A percentile compares a stretch with the other conserved stretches of the same genome.
Evolutionary conservation across 192 early-diverging fungal species (phyloP).

Genomic region (Geosiphon pyriformis): DNA sequence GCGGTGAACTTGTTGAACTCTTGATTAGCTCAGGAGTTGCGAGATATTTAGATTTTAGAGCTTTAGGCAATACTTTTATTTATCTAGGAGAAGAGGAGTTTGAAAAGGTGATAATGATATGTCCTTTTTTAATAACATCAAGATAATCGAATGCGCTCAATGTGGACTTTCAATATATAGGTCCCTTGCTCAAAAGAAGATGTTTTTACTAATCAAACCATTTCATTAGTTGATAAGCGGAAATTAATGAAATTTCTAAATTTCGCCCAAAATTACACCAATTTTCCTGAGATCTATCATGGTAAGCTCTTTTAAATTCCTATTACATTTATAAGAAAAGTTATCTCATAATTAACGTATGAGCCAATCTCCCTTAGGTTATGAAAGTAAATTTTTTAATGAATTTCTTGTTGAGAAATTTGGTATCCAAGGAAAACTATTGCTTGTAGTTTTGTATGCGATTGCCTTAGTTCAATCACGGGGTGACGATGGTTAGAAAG

Average conservation of each 20-base stretch:
- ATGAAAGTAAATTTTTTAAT: constrained; percentile 33
- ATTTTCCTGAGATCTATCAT: constrained; percentile 29
- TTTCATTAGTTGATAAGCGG: constrained; percentile 81
- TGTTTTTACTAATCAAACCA: constrained; percentile 72
- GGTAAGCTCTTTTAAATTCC: constrained; percentile 30
- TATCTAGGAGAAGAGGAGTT: constrained; percentile 33
- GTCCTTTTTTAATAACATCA: no score
- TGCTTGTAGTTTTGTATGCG: constrained; percentile 56
- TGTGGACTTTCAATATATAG: constrained; percentile 27
- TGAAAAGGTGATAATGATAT: constrained; percentile 49
- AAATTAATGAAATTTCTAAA: constrained; percentile 86
- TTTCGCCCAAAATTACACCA: constrained; percentile 48
- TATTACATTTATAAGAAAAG: neutral
- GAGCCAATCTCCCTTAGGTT: no score
- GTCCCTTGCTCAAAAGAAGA: constrained; percentile 90
- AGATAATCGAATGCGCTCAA: no score
- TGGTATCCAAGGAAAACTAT: constrained; percentile 56
- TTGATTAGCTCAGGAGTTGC: constrained; percentile 74
- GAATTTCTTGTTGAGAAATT: constrained; percentile 50
- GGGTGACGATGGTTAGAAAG: constrained; percentile 28
- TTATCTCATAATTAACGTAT: neutral
- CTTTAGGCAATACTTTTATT: constrained; percentile 65
- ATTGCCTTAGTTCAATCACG: constrained; percentile 49
- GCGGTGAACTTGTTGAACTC: constrained; percentile 67
- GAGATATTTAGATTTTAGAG: constrained; percentile 85